Base-by-base conservation (phyloP, 73 alveolate species). In the Stentor coeruleus region DNA sequence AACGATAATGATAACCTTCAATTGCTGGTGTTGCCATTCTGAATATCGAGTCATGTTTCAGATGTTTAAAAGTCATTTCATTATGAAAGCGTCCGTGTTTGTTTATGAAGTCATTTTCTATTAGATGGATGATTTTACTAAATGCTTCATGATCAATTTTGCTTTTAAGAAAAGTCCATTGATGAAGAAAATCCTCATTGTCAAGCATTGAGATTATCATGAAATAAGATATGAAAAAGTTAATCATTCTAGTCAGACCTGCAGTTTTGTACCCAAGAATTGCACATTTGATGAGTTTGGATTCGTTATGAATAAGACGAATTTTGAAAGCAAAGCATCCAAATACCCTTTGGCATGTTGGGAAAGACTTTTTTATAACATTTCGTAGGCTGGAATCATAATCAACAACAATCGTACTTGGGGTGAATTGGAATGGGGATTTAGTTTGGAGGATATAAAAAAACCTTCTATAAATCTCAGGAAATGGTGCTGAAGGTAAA, bases 1-100 rank as follows among this genome's bases (percentile, higher is more conserved):
- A 31, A 20, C 79, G 36, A 33, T 66, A 66, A 31, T 66, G 79
- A 31, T 66, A 66, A 15, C 79, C 79, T 66, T 66, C 79, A 11
- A 66, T 66, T 20, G 79, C 79, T 20, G 79, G 79, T 26, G 79
- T 66, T 20, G 79, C 79, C n/a, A 66, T 20, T 26, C 79, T 20
- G 37, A 66, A 66, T 20, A 31, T 40, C 33, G n/a, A 11, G 11
- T 66, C 79, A 20, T 66, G 26, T 66, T 20, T 20, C 11, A 66
- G 11, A 31, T 33, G 0, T 31, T 20, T 11, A 33, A 66, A 66
- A 1, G 79, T 66, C 79, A 33, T 33, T 31, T 66, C 79, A 14
- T 37, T 28, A 2, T 66, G 79, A 31, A 20, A 66, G n/a, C 79
- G n/a, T 2, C 79, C 79, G 36, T 20, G 11, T 20, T 20, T 20